Evolutionary conservation across 129 eudicot genomes (phyloP), one percentile per base, ranked within the genome.

Genomic region (Arctium minus): DNA sequence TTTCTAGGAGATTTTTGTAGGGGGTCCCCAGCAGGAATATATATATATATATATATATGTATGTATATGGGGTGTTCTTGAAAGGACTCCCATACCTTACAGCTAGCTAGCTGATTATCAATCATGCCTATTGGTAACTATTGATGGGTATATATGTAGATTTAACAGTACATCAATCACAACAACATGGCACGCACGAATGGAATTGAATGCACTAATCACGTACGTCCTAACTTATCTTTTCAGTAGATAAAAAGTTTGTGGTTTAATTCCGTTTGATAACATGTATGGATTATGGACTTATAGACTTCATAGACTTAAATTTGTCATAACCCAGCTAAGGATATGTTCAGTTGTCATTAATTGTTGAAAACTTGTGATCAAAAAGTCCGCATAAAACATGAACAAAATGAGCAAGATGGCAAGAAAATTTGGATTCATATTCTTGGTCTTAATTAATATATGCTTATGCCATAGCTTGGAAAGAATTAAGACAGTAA

Each of bases 1-100:
- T 81, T 38, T 81, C 85, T 81, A 29, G 12, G 50, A 73, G 56
- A 40, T 56, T 81, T 27, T 35, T 65, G 32, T 64, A 31, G 44
- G 11, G 75, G 75, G 29, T 60, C 27, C 75, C 75, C 48, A 36
- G 5, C 29, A 72, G 29, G 68, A 60, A 60, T 56, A 56, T 56
- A 56, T 56, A 56, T 56, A 42, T 42, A 42, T 42, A 42, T 42
- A 42, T 42, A 42, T 42, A 8, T 8, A 8, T 44, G 8, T 22
- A 22, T 22, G 0, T 13, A 50, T 79, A 30, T 65, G 50, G 37
- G 48, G 6, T 82, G 40, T 80, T 73, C 39, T 75, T 44, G 81
- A 75, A 82, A 46, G 69, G 72, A 74, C 68, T 46, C 79, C 64
- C 42, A 80, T 71, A 36, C 39, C 77, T 13, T 30, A 33, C 32